Evolutionary conservation across 2,329 filamentous ascomycete genomes (phyloP).

Genomic region (Calonectria fujianensis): DNA sequence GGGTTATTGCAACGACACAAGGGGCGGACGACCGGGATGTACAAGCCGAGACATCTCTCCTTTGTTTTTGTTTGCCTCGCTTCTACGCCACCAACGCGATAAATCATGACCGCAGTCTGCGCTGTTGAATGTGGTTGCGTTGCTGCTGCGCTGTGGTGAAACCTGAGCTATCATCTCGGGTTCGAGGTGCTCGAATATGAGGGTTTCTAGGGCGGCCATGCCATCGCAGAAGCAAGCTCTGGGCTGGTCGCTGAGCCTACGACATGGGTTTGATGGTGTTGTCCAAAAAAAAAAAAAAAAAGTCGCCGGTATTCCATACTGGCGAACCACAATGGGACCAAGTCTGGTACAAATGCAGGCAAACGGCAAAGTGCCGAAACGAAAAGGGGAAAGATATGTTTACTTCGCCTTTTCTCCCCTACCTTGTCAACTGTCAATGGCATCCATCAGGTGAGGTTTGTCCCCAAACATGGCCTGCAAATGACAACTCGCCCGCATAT

Average conservation of each 20-base stretch:
- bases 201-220: conserved; percentile 3
- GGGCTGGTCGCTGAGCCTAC: conserved; percentile 21
- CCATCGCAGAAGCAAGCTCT: not conserved
- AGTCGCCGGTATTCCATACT: conserved; percentile 19
- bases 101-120: conserved; percentile 1
- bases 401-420: conserved; percentile 11
- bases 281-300: not conserved
- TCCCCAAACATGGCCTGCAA: conserved; percentile 30
- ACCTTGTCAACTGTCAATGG: not conserved
- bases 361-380: conserved; percentile 24
- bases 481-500: conserved; percentile 36
- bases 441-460: conserved; percentile 29
- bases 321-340: conserved; percentile 29
- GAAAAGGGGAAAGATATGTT: conserved; percentile 7
- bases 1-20: conserved; percentile 39
- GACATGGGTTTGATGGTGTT: conserved; percentile 19
- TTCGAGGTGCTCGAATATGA: conserved; percentile 3
- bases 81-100: conserved; percentile 13
- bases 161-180: conserved; percentile 35
- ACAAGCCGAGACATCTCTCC: not conserved
- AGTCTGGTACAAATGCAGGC: conserved; percentile 34
- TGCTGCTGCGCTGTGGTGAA: conserved; percentile 9
- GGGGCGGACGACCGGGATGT: conserved; percentile 7
- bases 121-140: not conserved
- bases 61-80: not conserved